A percentile compares a stretch with the other conserved stretches of the same genome.
Conservation (phyloP, 1,284 basidiomycete genomes). For the Salmacisia buchloeana region DNA sequence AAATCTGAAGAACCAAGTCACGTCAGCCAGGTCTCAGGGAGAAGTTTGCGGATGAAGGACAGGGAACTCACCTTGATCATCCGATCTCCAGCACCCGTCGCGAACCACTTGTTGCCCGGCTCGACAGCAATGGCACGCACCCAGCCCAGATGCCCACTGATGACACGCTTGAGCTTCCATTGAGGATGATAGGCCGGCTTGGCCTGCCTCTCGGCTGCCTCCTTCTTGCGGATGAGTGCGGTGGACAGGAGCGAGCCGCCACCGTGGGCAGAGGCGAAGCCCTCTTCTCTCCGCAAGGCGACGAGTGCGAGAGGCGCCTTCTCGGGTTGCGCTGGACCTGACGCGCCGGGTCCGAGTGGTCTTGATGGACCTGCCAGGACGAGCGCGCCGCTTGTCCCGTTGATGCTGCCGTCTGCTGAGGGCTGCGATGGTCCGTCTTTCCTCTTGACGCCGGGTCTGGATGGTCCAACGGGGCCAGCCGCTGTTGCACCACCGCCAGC, state of each 20-base stretch:
- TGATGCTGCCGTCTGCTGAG: no score
- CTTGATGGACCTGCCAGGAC: slow-evolving; percentile 22
- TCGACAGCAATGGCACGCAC: slow-evolving; percentile 94
- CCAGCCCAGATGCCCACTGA: slow-evolving; percentile 97
- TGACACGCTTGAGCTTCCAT: slow-evolving; percentile 91
- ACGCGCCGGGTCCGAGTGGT: slow-evolving; percentile 12
- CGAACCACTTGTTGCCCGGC: slow-evolving; percentile 98
- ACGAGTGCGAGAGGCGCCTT: slow-evolving; percentile 13
- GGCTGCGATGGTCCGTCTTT: slow-evolving; percentile 12
- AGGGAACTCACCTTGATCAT: slow-evolving; percentile 66
- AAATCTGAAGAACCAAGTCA: slow-evolving; percentile 59
- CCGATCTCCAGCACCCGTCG: slow-evolving; percentile 91
- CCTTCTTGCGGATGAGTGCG: slow-evolving; percentile 45
- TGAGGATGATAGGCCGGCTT: slow-evolving; percentile 91
- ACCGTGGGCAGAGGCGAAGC: slow-evolving; percentile 15
- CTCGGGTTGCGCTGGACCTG: neutral
- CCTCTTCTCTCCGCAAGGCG: slow-evolving; percentile 18
- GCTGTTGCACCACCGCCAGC: slow-evolving; percentile 54
- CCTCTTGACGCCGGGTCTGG: slow-evolving; percentile 9
- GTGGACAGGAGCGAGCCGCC: slow-evolving; percentile 26
- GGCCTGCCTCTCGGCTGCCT: slow-evolving; percentile 63
- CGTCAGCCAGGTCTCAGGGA: neutral
- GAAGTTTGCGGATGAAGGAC: neutral
- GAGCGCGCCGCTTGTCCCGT: neutral
- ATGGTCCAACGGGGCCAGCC: slow-evolving; percentile 20